A percentile compares a stretch with the other conserved stretches of the same genome.
phyloP scores from a whole-genome alignment of 2,329 filamentous ascomycete species.

The Penicillium griseofulvum region DNA sequence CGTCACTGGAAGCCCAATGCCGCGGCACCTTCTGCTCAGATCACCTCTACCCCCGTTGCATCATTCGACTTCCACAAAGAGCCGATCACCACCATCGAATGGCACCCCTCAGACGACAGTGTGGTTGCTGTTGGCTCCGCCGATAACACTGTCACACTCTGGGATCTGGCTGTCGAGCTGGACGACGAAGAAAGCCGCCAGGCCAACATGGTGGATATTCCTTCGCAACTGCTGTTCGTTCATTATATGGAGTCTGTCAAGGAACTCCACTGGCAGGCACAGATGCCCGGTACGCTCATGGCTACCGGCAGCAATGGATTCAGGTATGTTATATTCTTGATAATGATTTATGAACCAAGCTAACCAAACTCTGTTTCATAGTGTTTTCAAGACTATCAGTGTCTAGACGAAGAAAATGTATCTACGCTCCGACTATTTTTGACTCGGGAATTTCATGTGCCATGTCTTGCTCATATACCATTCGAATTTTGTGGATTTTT shows the following conservation, averaged over 20 bases:
- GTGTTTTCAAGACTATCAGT: conserved; percentile 79
- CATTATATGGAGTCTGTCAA: conserved; percentile 95
- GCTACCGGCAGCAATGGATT: conserved; percentile 87
- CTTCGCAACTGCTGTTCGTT: conserved; percentile 91
- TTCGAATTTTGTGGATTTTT: conserved; percentile 18
- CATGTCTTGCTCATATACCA: conserved; percentile 30
- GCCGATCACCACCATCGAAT: conserved; percentile 93
- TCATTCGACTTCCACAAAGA: conserved; percentile 94
- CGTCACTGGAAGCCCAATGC: conserved; percentile 80
- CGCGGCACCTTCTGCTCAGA: conserved; percentile 46
- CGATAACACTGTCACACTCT: conserved; percentile 90
- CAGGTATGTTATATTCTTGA: conserved; percentile 47
- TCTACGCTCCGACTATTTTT: conserved; percentile 6
- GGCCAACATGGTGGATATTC: conserved; percentile 82
- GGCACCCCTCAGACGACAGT: conserved; percentile 96
- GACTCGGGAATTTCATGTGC: conserved; percentile 23
- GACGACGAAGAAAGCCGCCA: conserved; percentile 96
- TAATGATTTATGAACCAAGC: conserved; percentile 1
- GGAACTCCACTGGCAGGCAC: conserved; percentile 95
- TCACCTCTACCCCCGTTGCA: conserved; percentile 76
- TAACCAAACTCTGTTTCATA: conserved; percentile 34
- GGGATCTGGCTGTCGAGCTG: conserved; percentile 94
- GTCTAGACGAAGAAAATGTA: conserved; percentile 51
- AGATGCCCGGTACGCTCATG: conserved; percentile 86
- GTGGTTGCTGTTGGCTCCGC: conserved; percentile 89